phyloP scores from a whole-genome alignment of 257 asterid genomes.

The Phtheirospermum japonicum region DNA sequence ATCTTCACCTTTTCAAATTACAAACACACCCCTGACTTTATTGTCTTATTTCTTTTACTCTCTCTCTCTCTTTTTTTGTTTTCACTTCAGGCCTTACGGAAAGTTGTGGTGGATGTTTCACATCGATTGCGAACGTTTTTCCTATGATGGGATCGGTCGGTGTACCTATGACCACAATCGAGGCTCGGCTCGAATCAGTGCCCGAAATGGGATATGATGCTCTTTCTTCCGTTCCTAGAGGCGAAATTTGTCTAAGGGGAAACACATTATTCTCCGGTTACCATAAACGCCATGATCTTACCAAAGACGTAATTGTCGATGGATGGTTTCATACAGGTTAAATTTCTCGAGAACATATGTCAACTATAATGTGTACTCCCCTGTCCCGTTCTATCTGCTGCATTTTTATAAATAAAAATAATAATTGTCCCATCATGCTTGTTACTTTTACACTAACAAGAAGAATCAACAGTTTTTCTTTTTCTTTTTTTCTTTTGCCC shows the following conservation, averaged over 20 bases:
- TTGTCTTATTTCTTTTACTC: neutral
- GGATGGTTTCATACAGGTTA: slow-evolving; percentile 98
- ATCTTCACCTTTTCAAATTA: no score
- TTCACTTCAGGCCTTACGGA: slow-evolving; percentile 79
- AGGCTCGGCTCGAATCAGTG: slow-evolving; percentile 84
- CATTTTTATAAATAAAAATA: no score
- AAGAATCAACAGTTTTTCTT: no score
- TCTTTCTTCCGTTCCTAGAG: slow-evolving; percentile 62
- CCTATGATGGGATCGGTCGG: slow-evolving; percentile 91
- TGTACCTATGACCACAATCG: slow-evolving; percentile 85
- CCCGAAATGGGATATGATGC: slow-evolving; percentile 97
- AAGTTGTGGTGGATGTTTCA: slow-evolving; percentile 77
- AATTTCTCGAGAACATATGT: neutral
- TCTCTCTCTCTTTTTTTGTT: neutral
- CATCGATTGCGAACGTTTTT: slow-evolving; percentile 69
- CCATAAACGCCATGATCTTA: slow-evolving; percentile 78
- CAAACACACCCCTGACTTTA: neutral
- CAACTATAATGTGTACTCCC: neutral
- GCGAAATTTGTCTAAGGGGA: slow-evolving; percentile 86
- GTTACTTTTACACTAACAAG: no score
- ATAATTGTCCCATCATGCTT: no score
- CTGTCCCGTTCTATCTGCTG: no score
- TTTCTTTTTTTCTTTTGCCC: no score
- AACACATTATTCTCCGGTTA: slow-evolving; percentile 80
- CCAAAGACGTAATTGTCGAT: slow-evolving; percentile 56